Evolutionary conservation across 176 grass and related monocot species (phyloP), one percentile per base, ranked within the genome.

Genomic region (Melocanna baccifera): DNA sequence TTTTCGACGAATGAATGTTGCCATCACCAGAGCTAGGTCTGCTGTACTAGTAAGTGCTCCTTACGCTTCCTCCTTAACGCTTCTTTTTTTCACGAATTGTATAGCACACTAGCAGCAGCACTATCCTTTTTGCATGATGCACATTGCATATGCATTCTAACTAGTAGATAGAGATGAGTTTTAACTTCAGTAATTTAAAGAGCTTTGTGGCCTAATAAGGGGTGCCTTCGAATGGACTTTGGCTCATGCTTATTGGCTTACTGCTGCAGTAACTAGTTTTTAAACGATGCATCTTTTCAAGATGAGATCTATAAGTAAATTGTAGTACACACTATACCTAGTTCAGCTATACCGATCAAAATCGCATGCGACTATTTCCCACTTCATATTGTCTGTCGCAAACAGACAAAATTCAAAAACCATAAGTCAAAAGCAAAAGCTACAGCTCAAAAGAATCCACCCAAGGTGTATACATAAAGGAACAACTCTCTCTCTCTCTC

Each of bases 1-100:
- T 88, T 95, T 95, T 55, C 86, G 96, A 53, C 82, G 96, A 91
- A 98, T 98, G 96, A 98, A 98, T 87, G 96, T 98, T 58, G 93
- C 91, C 59, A 95, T 98, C 80, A 98, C 96, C 19, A 91, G 96
- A 89, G 96, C 96, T 80, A 94, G 88, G 81, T 91, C 96, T 46
- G 86, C 96, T 29, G 91, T 98, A 51, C 82, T 98, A 26, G 96
- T 92, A 93, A 90, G 78, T 46, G 11, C 20, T 80, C 37, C 45
- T 79, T 86, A 16, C 53, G 61, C 53, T 63, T 62, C 41, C 23
- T 63, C 50, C 42, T 53, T 28, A 25, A 25, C 75, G 23, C 62
- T 61, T 28, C 4, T 18, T 52, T 83, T 83, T 78, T 79, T 8
- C 64, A 58, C 15, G 19, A 42, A 76, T 43, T 84, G 37, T 7